Evolutionary conservation across 192 early-diverging fungal genomes (phyloP), one percentile per base, ranked within the genome.

Genomic region (Entophlyctis luteolus): DNA sequence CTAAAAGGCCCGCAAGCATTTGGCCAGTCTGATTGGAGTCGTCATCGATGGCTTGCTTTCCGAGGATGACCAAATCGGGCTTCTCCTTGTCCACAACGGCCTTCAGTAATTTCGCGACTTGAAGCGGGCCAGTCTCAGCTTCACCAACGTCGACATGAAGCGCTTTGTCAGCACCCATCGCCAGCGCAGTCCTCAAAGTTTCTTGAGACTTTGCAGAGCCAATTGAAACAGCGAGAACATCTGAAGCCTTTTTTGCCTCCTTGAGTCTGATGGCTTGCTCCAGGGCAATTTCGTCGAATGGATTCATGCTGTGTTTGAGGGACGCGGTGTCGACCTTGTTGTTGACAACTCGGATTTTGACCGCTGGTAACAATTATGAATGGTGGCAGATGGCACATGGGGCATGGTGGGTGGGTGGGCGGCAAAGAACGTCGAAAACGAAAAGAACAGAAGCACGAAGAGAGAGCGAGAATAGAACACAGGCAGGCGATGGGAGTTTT

Each of bases 31-130:
- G 96, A 79, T 88, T 91, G 49, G 90, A 77, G 74, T 99, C 96
- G 75, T 99, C 96, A 81, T 97, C 96, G 71, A 99, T 99, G 35
- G 94, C 94, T 83, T 99, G 96, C 82, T 99, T 99, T 53, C 96
- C 96, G 54, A 99, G 79, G 55, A 99, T 90, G 18, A 99, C 91
- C 25, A 97, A 74, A 70, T 94, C 87, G 31, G 95, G 91, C 79
- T 95, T 93, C 76, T 95, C 90, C 81, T 92, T 90, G 25, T 88
- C 89, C 29, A 89, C 82, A 32, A 93, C 78, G 54, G 91, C 93
- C 84, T 87, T 90, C 78, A 99, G 77, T 55, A 95, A 71, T 83
- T 99, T 97, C 57, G 96, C 96, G 29, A 99, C 95, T 81, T 97
- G 89, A 45, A 97, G 82, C 32, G 81, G 80, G 12, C 75, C 79